Percentiles rank a stretch among this genome's conserved stretches.
Evolutionary conservation across 2,329 filamentous ascomycete species (phyloP).

Genomic region (Talaromyces piceae): DNA sequence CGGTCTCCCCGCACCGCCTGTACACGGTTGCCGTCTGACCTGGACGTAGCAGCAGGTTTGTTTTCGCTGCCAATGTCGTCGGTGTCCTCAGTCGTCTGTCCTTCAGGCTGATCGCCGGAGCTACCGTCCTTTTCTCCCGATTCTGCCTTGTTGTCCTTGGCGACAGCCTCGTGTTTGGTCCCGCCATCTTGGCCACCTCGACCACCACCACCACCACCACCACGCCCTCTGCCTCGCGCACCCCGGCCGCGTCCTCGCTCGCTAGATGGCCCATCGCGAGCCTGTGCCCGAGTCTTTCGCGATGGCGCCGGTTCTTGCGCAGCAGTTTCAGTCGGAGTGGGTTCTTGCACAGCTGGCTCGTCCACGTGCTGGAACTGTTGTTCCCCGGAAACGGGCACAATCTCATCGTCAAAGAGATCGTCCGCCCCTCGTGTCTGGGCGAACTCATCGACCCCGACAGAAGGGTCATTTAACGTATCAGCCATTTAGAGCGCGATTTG

Average conservation of each 20-base stretch:
- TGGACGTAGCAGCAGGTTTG: neutral
- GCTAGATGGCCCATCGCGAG: neutral
- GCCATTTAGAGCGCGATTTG: slow-evolving; percentile 6
- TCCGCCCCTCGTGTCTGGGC: slow-evolving; percentile 44
- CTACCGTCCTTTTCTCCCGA: slow-evolving; percentile 20
- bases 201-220: slow-evolving; percentile 3
- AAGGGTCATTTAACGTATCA: slow-evolving; percentile 11
- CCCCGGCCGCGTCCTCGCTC: slow-evolving; percentile 7
- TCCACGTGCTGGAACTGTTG: slow-evolving; percentile 18
- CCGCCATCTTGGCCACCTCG: slow-evolving; percentile 3
- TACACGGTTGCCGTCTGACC: slow-evolving; percentile 21
- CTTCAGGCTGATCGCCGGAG: slow-evolving; percentile 11
- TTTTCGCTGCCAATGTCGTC: slow-evolving; percentile 17
- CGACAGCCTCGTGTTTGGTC: slow-evolving; percentile 8
- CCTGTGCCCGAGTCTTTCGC: slow-evolving; percentile 19
- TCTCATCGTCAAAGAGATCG: slow-evolving; percentile 46
- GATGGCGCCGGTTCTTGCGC: slow-evolving; percentile 19
- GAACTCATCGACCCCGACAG: slow-evolving; percentile 37
- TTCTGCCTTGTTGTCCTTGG: slow-evolving; percentile 17
- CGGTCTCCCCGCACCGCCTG: slow-evolving; percentile 49
- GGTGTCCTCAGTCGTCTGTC: slow-evolving; percentile 11
- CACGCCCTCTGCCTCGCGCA: slow-evolving; percentile 4
- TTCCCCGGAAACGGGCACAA: slow-evolving; percentile 36
- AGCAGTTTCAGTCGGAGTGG: slow-evolving; percentile 13
- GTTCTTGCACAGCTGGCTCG: slow-evolving; percentile 12